These are phyloP conservation scores for Colletotrichum spaethianum DNA, from an alignment of 2,329 filamentous ascomycete species.

Conservation along the genomic window DNA sequence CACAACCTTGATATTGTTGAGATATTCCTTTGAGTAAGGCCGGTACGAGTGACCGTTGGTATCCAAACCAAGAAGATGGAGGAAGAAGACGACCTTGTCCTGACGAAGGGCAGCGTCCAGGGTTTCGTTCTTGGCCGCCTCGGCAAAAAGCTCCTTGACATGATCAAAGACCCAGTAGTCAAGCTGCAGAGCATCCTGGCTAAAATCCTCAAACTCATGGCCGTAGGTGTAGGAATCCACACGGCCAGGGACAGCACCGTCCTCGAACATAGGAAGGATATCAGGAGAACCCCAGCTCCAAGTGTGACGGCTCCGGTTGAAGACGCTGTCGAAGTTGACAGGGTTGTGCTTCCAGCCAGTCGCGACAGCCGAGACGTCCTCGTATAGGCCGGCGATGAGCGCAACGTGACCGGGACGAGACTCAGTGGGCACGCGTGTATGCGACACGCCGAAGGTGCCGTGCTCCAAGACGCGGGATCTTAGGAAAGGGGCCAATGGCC, in stretches of 20 bases:
- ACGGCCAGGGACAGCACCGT: constrained; percentile 88
- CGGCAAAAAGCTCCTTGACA: constrained; percentile 87
- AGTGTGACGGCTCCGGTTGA: constrained; percentile 95
- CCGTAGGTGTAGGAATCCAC: constrained; percentile 91
- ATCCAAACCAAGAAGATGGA: constrained; percentile 93
- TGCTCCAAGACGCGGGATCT: constrained; percentile 89
- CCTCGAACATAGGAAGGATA: constrained; percentile 96
- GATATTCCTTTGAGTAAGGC: constrained; percentile 95
- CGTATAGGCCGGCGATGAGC: constrained; percentile 95
- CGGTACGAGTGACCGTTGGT: constrained; percentile 89
- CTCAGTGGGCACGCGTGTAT: constrained; percentile 96
- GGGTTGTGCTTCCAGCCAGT: constrained; percentile 99
- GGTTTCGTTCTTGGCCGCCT: constrained; percentile 83
- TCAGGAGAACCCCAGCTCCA: constrained; percentile 99
- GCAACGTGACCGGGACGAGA: constrained; percentile 97
- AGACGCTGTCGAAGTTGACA: constrained; percentile 98
- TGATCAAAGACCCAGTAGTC: constrained; percentile 97
- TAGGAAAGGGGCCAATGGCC: constrained; percentile 90
- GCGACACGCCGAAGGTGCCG: constrained; percentile 96
- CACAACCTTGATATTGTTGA: constrained; percentile 94
- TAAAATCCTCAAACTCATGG: constrained; percentile 91
- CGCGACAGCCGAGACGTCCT: constrained; percentile 96
- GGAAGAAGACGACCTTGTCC: constrained; percentile 93
- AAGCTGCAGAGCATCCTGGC: constrained; percentile 82
- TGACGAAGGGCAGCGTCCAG: constrained; percentile 80